Evolutionary conservation across 2,329 filamentous ascomycete genomes (phyloP).

Genomic region (Fusarium paranaense): DNA sequence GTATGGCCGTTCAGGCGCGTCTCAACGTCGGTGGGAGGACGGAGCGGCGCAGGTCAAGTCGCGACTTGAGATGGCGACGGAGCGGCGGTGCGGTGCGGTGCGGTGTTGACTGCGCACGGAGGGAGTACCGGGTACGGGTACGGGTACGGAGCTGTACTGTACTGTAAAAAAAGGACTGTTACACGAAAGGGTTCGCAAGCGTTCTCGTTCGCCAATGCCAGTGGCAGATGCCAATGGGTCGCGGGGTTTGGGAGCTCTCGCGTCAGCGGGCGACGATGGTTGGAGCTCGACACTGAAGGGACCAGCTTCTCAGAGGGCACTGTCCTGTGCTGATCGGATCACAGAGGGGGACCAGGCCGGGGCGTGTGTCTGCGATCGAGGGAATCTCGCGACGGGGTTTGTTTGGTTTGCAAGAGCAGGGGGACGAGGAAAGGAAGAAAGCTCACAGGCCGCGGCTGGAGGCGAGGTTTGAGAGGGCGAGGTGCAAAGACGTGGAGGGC

Average conservation of each 20-base stretch:
- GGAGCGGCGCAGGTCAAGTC: constrained; percentile 41
- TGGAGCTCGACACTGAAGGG: background rate
- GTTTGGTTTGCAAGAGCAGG: constrained; percentile 16
- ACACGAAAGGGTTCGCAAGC: constrained; percentile 40
- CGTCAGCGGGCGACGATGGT: constrained; percentile 34
- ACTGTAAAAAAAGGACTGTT: constrained; percentile 27
- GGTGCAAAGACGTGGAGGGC: constrained; percentile 25
- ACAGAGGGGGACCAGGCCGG: constrained; percentile 15
- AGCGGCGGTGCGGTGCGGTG: constrained; percentile 16
- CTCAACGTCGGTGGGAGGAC: constrained; percentile 35
- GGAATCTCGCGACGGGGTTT: constrained; percentile 23
- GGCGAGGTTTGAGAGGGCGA: constrained; percentile 23
- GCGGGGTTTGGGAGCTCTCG: constrained; percentile 41
- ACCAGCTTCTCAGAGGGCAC: background rate
- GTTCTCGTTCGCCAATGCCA: constrained; percentile 45
- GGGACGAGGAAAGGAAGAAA: constrained; percentile 9
- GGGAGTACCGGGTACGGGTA: constrained; percentile 26
- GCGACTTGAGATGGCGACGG: constrained; percentile 23
- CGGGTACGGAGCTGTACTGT: constrained; percentile 26
- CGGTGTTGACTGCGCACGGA: constrained; percentile 25
- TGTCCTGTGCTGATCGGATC: background rate
- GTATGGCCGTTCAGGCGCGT: constrained; percentile 33
- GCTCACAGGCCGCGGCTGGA: constrained; percentile 13
- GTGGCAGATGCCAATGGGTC: constrained; percentile 27
- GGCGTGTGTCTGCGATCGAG: constrained; percentile 26